phyloP scores from a whole-genome alignment of 192 early-diverging fungal genomes.

The Coemansia sp. region DNA sequence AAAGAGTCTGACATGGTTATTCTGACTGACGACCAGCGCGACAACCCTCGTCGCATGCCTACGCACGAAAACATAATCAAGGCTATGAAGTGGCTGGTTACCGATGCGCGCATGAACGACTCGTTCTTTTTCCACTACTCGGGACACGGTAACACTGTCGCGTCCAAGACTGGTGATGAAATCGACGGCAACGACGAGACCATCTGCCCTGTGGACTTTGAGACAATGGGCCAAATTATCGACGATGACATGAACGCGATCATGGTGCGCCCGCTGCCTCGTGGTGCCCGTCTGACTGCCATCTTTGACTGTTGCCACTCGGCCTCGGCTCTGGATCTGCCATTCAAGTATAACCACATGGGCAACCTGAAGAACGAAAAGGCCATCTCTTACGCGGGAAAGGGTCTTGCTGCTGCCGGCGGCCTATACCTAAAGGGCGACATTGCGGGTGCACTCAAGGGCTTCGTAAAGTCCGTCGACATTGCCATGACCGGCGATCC shows the following conservation, averaged over 20 bases:
- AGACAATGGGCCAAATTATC: constrained; percentile 64
- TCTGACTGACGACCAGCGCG: constrained; percentile 75
- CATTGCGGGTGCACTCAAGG: constrained; percentile 41
- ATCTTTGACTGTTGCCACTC: constrained; percentile 89
- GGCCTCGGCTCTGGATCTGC: constrained; percentile 80
- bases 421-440: constrained; percentile 49
- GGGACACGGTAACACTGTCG: constrained; percentile 72
- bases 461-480: constrained; percentile 45
- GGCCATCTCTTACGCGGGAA: constrained; percentile 47
- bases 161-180: constrained; percentile 70
- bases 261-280: constrained; percentile 73
- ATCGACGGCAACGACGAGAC: constrained; percentile 81
- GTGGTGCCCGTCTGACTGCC: constrained; percentile 73
- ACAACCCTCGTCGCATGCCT: constrained; percentile 66
- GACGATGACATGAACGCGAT: constrained; percentile 79
- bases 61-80: constrained; percentile 73
- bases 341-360: constrained; percentile 74
- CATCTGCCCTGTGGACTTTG: constrained; percentile 71
- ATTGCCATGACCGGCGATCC: constrained; percentile 47
- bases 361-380: constrained; percentile 64
- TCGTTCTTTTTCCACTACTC: constrained; percentile 85
- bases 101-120: constrained; percentile 74
- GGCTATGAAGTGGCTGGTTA: constrained; percentile 79
- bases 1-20: constrained; percentile 66
- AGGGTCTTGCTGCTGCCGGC: constrained; percentile 37